Base-by-base conservation (phyloP, 1,284 basidiomycete genomes). In the Sporisorium graminicola region DNA sequence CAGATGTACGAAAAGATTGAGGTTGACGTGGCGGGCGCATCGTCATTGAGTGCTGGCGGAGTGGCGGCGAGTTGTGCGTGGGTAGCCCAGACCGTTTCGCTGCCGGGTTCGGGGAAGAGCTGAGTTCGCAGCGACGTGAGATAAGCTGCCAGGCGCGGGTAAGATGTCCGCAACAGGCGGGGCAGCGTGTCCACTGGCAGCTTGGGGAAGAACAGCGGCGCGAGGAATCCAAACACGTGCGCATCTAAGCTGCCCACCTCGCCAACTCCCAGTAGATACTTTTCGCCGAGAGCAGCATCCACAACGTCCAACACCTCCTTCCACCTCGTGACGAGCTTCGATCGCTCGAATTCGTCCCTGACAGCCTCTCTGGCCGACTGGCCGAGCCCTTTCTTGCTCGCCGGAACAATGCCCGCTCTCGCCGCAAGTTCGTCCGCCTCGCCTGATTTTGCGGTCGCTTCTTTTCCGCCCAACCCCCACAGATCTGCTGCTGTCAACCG, bases 401-500 rank as follows among this genome's bases (percentile, higher is more conserved):
- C 54, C 3, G 70, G 66, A 9, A 73, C 29, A 53, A 77, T 77
- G 5, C 72, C 72, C 5, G 80, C 80, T 16, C 68, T 24, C 7
- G 65, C 57, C 1, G 74, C 68, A 18, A 79, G 60, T 3, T 78
- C 71, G 44, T 73, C 65, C 12, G 69, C 49, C 44, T 81, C 74
- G 8, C 37, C 44, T 3, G 37, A 26, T 5, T 80, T 60, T 7
- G 69, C 65, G 10, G 37, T 35, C 16, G 72, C 71, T 64, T 78
- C 79, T 20, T 58, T 69, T 4, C 78, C 78, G 29, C 76, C 78
- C 16, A 75, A 20, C 20, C 78, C 78, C 78, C 78, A 80, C 26
- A 80, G 52, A 0, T 52, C 65, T 14, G 66, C 60, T 1, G 66
- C 57, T 9, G 75, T 69, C 18, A 82, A 63, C 3, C 80, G 71